Evolutionary conservation across 2,329 filamentous ascomycete species (phyloP), one percentile per base, ranked within the genome.

Genomic region (Aquanectria penicillioides): DNA sequence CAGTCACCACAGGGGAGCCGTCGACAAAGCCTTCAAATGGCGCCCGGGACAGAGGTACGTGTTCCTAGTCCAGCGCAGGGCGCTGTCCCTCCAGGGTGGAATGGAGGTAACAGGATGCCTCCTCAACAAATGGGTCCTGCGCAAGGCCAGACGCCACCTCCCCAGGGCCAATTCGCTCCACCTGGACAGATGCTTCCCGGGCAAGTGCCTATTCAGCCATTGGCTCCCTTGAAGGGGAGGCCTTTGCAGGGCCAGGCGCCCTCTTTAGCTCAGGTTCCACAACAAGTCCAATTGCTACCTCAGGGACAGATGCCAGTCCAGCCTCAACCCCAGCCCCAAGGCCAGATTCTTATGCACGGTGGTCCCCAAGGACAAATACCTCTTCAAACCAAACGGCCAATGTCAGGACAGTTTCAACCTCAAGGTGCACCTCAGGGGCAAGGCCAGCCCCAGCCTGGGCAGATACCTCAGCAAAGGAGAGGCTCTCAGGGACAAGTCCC

Each of bases 11-110:
- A 55, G 23, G 55, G 58, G 10, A 68, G 65, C 47, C 58, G 66
- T 37, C 55, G 68, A 29, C 41, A 67, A 11, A 70, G 68, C 11
- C 59, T 62, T n/a, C 65, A 70, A 48, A 47, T 22, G 5, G 28
- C n/a, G 6, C 11, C 50, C 15, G 46, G 40, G 5, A 40, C 38
- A 4, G 51, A 52, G 34, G 26, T 18, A 17, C 46, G 20, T 2
- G 51, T 33, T 11, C 62, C 63, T 10, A 62, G 57, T 20, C 63
- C 55, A 20, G 36, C 29, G 4, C 26, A 48, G 6, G 38, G 28
- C 8, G 11, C 22, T 25, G 20, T 44, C 22, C 31, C 47, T 25
- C 47, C 33, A 26, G 52, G 51, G 4, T 40, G 37, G 51, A 23
- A 53, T 25, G 40, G 22, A 11, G 40, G 33, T 8, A 57, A 43